Evolutionary conservation across 176 grass and related monocot genomes (phyloP), one percentile per base, ranked within the genome.

Genomic region (Ensete glaucum): DNA sequence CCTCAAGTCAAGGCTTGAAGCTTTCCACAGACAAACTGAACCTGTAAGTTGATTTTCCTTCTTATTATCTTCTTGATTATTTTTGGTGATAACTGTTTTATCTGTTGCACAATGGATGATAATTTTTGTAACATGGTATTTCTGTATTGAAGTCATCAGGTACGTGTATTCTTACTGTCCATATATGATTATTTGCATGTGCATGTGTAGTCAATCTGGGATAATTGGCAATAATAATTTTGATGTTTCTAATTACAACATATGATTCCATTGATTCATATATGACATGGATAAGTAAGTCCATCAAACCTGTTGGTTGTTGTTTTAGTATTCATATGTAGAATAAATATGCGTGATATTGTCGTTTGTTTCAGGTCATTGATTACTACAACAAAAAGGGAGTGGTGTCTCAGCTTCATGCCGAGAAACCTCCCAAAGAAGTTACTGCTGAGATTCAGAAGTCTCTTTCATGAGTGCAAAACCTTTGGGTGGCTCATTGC

Each of bases 1-100:
- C 29, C 88, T 98, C 51, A 93, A 87, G 76, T 94, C 95, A 75
- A 93, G 95, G 84, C 95, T 98, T 85, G 95, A 98, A 82, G 79
- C 95, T 51, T 98, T 98, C 82, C 90, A 98, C 71, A 77, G 85
- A 84, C 95, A 98, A 65, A 98, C 95, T 9, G 84, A 98, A 81
- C 95, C 95, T 51, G 95, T 98, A 94, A 71, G 86, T 8, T 82
- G 15, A 43, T 66, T 22, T 25, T 23, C 66, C 77, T 82, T 8
- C 72, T 77, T 79, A 52, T 78, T 25, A 49, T 68, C n/a, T 51
- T 21, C 67, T 43, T 29, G 51, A 10, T 10, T 25, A 7, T 50
- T 8, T 51, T 34, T 11, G 29, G 16, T 51, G 12, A 10, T 70
- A 11, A 34, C 15, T 70, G 8, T 69, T 70, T 20, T 50, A 50